Base-by-base conservation (phyloP, 768 basidiomycete species). In the Trichaptum fuscoviolaceum region DNA sequence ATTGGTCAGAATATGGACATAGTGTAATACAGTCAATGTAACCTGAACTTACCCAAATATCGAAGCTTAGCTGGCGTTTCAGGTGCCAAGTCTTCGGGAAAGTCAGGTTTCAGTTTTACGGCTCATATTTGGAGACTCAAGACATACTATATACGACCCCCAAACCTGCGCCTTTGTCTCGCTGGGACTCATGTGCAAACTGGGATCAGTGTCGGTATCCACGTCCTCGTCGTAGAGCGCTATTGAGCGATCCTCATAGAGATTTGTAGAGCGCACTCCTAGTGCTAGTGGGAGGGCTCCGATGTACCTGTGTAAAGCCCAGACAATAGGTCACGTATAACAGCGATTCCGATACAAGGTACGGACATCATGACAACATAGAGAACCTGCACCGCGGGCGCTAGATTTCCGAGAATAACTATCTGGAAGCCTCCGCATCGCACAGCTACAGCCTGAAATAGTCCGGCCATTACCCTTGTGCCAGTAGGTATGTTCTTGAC, bases 401-500 rank as follows among this genome's bases (percentile, higher is more conserved):
- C 80, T 1, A 79, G 69, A 10, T 70, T 64, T 7, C 66, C 65
- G 9, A 82, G 70, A 1, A 75, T 70, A 15, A 82, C 78, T 65
- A 81, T 79, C 7, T 68, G 69, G 69, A 82, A 81, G 1, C 81
- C 81, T 0, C 80, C 80, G 0, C 79, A 76, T 62, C 81, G 73
- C 6, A 81, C 80, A 2, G 67, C 64, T n/a, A 65, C 71, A 0
- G 79, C 75, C 63, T 82, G 81, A 9, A 82, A 67, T 15, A 81
- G 72, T 2, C 75, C 81, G 20, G 76, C 78, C 20, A 75, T 72
- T 26, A 80, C 70, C 2, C 80, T 71, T 30, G 70, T 71, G 0
- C 77, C 77, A 7, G 57, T n/a, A 26, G 57, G 57, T 58, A 58
- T 58, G 57, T 9, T 58, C 57, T 58, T n/a, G 7, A 2, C 57